Evolutionary conservation across 140 eudicot genomes (phyloP), one percentile per base, ranked within the genome.

Genomic region (Oenanthe javanica): DNA sequence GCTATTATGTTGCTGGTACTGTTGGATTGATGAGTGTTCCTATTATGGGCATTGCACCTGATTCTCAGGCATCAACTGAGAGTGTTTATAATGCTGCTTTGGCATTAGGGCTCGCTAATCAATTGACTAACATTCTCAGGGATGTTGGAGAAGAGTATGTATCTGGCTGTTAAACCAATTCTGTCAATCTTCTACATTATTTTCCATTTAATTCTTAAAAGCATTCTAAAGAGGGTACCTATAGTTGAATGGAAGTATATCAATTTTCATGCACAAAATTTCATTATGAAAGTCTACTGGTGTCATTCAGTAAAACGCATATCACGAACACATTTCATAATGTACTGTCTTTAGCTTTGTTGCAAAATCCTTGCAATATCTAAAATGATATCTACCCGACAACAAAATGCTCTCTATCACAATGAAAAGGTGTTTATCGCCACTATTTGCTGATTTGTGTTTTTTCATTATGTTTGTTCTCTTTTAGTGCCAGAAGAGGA

Each of bases 91-190:
- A 86, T 76, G 96, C 93, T 85, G 99, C 98, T 54, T 88, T 96
- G 86, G 89, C 96, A 9, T 81, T 96, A 64, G 99, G 99, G 52
- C 86, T 96, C 5, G 99, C 99, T 14, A 96, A 96, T 87, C 99
- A 96, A 83, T 85, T 96, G 81, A 96, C 99, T 9, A 96, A 96
- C 84, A 96, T 96, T 31, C 98, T 96, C 27, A 87, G 99, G 63
- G 99, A 96, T 82, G 99, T 96, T 48, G 99, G 99, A 87, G 99
- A 96, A 88, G 99, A 96, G 99, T 96, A 91, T 86, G 98, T 83
- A 31, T 23, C 71, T 9, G 75, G 61, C 77, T 40, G 1, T 43
- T 12, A 48, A 9, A 42, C 4, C 52, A 19, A 51, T 75, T 36
- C 55, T 46, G 77, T 27, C n/a, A 43, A 25, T 45, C 19, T 46